These are phyloP conservation scores for Paramecium caudatum DNA, from an alignment of 73 alveolate genomes.

Conservation along the genomic window DNA sequence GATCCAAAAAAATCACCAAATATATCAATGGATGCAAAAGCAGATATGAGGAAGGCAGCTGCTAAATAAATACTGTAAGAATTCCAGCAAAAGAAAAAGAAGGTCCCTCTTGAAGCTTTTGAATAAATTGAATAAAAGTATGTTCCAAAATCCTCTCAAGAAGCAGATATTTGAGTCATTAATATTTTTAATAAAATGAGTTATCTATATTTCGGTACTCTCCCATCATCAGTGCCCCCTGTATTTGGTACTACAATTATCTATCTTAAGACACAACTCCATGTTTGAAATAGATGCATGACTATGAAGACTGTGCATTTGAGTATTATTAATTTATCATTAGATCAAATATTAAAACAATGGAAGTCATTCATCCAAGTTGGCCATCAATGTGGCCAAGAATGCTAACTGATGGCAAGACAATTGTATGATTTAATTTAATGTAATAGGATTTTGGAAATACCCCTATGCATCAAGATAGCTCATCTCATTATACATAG, in stretches of 20 bases:
- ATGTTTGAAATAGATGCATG: constrained; percentile 87
- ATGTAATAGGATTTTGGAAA: constrained; percentile 62
- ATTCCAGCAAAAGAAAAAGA: not conserved
- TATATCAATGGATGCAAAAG: constrained; percentile 34
- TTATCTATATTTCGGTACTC: constrained; percentile 63
- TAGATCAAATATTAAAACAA: constrained; percentile 61
- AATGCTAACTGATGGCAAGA: constrained; percentile 80
- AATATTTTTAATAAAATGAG: constrained; percentile 25
- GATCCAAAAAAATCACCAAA: constrained; percentile 42
- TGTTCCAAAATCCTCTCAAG: not conserved
- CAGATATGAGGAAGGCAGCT: constrained; percentile 16
- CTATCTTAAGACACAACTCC: constrained; percentile 73
- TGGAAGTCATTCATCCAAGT: constrained; percentile 79
- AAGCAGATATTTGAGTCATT: constrained; percentile 38
- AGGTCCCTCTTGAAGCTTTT: constrained; percentile 6
- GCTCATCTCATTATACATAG: constrained; percentile 72
- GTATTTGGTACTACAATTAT: constrained; percentile 44
- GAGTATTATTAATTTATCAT: constrained; percentile 76
- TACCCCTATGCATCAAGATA: constrained; percentile 75
- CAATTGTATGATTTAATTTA: constrained; percentile 34
- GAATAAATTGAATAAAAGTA: constrained; percentile 11
- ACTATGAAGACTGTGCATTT: constrained; percentile 94
- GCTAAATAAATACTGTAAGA: constrained; percentile 16
- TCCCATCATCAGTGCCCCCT: constrained; percentile 78
- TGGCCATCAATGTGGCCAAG: constrained; percentile 85